Conservation (phyloP, 192 early-diverging fungal genomes). For the Coemansia sp. region DNA sequence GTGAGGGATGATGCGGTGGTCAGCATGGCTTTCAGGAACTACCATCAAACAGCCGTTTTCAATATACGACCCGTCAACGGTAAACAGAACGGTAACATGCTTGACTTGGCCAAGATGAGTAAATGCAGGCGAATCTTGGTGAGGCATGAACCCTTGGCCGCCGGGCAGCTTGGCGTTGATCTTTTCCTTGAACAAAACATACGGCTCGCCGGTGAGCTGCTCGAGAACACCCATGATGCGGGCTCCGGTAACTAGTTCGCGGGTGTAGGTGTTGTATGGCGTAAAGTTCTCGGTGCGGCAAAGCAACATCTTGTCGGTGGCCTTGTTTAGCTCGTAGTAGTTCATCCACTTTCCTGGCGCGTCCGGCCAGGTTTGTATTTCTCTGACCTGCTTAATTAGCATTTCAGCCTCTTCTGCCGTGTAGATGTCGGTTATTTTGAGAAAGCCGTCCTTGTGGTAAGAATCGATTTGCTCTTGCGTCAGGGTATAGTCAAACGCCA, state of each 20-base stretch:
- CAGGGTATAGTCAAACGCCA: constrained; percentile 44
- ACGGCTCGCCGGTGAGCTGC: constrained; percentile 56
- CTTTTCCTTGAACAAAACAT: constrained; percentile 65
- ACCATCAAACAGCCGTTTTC: constrained; percentile 62
- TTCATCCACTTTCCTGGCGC: constrained; percentile 64
- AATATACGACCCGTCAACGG: constrained; percentile 56
- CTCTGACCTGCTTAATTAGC: constrained; percentile 49
- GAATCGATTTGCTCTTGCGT: constrained; percentile 51
- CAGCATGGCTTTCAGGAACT: constrained; percentile 56
- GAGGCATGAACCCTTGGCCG: constrained; percentile 61
- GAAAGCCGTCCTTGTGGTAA: constrained; percentile 56
- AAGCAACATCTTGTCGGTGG: constrained; percentile 49
- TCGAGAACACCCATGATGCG: constrained; percentile 52
- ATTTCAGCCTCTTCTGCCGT: constrained; percentile 49
- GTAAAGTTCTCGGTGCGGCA: constrained; percentile 67
- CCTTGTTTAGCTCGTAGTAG: constrained; percentile 60
- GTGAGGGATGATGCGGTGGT: constrained; percentile 43
- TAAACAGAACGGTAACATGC: constrained; percentile 61
- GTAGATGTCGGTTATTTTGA: constrained; percentile 59
- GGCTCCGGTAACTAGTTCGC: constrained; percentile 49
- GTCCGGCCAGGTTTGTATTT: constrained; percentile 57
- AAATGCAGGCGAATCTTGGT: constrained; percentile 65
- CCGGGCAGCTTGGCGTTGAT: constrained; percentile 63
- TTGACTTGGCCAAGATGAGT: constrained; percentile 58
- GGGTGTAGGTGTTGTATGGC: constrained; percentile 54